Percentiles rank a stretch among this genome's conserved stretches.
phyloP scores from a whole-genome alignment of 192 early-diverging fungal species.

The Coemansia javaensis region DNA sequence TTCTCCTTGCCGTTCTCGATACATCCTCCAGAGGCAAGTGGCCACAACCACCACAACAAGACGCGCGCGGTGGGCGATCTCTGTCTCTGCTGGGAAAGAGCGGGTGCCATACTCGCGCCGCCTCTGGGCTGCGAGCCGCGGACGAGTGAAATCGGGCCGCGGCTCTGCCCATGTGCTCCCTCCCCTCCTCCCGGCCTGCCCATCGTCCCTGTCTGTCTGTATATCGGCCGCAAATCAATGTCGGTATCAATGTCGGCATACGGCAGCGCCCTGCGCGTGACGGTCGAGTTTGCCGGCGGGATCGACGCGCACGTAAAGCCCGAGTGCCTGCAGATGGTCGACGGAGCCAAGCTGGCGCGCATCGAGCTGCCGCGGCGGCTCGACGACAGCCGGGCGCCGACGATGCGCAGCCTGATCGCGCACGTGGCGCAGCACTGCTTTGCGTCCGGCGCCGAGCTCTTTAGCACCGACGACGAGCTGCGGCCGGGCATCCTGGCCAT shows the following conservation, averaged over 20 bases:
- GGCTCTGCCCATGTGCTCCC: neutral
- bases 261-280: neutral
- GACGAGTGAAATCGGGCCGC: neutral
- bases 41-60: too few species aligned
- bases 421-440: slow-evolving; percentile 67
- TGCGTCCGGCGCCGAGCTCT: slow-evolving; percentile 76
- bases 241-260: neutral
- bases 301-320: slow-evolving; percentile 89
- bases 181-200: neutral
- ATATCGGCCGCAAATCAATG: neutral
- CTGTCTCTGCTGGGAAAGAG: neutral
- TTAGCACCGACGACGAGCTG: slow-evolving; percentile 76
- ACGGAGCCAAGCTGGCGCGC: slow-evolving; percentile 10
- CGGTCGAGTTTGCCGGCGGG: slow-evolving; percentile 66
- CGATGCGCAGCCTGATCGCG: slow-evolving; percentile 63
- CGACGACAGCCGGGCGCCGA: slow-evolving; percentile 40
- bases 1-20: too few species aligned
- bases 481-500: slow-evolving; percentile 92
- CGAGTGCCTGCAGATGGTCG: slow-evolving; percentile 44
- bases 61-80: too few species aligned
- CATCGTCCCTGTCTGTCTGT: neutral
- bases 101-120: too few species aligned
- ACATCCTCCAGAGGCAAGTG: neutral
- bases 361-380: slow-evolving; percentile 27
- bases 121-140: too few species aligned